A percentile compares a stretch with the other conserved stretches of the same genome.
Evolutionary conservation across 2,329 filamentous ascomycete genomes (phyloP).

Genomic region (Monascus ruber): DNA sequence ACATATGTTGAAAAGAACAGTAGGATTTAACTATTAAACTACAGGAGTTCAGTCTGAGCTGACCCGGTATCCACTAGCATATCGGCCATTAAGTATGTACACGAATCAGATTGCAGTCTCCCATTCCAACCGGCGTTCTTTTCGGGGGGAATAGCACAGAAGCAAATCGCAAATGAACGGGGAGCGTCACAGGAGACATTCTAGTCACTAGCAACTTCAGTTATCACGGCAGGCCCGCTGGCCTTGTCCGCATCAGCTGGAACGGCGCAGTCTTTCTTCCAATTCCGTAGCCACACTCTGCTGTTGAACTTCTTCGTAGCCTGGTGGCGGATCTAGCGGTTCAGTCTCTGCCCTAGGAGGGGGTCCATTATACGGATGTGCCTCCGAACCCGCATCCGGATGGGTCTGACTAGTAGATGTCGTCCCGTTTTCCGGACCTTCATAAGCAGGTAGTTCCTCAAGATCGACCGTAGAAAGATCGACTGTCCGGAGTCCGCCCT

Average conservation of each 20-base stretch:
- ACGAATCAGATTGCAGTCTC: no score
- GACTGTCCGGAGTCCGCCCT: conserved; percentile 35
- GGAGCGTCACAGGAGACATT: background rate
- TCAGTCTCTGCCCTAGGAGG: conserved; percentile 24
- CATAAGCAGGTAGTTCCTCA: conserved; percentile 82
- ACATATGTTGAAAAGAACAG: background rate
- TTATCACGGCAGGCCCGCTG: no score
- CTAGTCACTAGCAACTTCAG: background rate
- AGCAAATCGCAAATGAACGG: background rate
- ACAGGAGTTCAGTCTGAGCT: no score
- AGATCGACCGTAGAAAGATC: conserved; percentile 58
- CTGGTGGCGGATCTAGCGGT: conserved; percentile 67
- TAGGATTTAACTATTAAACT: no score
- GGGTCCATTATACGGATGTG: conserved; percentile 7
- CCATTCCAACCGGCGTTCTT: no score
- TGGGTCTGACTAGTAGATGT: conserved; percentile 1
- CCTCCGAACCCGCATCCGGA: conserved; percentile 1
- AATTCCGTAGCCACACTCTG: conserved; percentile 64
- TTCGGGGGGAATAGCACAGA: background rate
- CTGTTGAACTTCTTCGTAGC: conserved; percentile 84
- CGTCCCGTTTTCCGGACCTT: conserved; percentile 42
- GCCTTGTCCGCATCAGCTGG: conserved; percentile 10
- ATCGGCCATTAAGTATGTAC: no score
- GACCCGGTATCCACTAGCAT: no score
- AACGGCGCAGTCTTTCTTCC: conserved; percentile 43